These are phyloP conservation scores for Mucor racemosus DNA, from an alignment of 371 early-diverging fungal species.

Conservation along the genomic window DNA sequence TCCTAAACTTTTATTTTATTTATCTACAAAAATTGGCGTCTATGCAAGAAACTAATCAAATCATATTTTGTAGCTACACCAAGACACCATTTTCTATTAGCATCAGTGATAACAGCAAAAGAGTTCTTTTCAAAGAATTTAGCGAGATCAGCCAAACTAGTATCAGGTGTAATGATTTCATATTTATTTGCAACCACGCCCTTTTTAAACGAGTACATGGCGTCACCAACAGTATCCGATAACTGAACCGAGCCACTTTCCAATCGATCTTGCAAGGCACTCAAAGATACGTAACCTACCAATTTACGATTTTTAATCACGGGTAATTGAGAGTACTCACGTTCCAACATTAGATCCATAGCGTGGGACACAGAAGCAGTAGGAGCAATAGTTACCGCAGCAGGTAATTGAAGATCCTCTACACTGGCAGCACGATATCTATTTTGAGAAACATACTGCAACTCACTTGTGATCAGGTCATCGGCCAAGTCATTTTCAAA, in stretches of 20 bases:
- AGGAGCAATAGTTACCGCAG: constrained; percentile 75
- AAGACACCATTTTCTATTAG: constrained; percentile 79
- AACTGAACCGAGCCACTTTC: constrained; percentile 54
- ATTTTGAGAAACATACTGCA: constrained; percentile 63
- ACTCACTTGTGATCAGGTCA: constrained; percentile 59
- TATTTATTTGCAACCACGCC: constrained; percentile 44
- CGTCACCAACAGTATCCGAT: constrained; percentile 54
- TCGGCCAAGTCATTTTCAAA: constrained; percentile 77
- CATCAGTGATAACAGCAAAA: constrained; percentile 85
- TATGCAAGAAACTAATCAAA: constrained; percentile 68
- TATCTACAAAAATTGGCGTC: constrained; percentile 48
- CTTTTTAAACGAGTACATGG: constrained; percentile 70
- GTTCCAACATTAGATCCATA: constrained; percentile 76
- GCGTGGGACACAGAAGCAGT: constrained; percentile 65
- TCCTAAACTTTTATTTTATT: too few relatives aligned
- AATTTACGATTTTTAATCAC: constrained; percentile 75
- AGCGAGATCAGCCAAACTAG: constrained; percentile 78
- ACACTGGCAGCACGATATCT: constrained; percentile 83
- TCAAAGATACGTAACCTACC: constrained; percentile 79
- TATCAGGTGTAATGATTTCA: constrained; percentile 80
- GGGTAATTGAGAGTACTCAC: constrained; percentile 89
- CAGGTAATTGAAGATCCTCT: constrained; percentile 86
- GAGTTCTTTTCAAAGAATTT: constrained; percentile 79
- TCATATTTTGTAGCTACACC: constrained; percentile 87
- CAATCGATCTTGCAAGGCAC: constrained; percentile 65